Evolutionary conservation across 176 grass and related monocot species (phyloP), one percentile per base, ranked within the genome.

Genomic region (Neostapfia colusana): DNA sequence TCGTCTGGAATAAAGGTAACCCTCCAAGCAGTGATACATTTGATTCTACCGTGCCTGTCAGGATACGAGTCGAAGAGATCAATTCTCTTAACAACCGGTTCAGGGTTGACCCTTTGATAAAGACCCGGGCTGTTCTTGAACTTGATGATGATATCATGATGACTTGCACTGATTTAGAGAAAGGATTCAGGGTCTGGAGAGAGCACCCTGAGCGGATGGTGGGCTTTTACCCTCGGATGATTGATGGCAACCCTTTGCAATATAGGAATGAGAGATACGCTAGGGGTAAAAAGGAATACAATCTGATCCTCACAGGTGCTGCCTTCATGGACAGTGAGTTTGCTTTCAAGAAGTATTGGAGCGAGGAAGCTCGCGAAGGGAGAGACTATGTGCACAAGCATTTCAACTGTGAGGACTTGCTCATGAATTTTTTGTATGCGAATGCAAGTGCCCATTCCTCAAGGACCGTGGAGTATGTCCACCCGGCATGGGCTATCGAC

Each of bases 131-230:
- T 28, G 91, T 95, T 80, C 71, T 99, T 76, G 95, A 99, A 67
- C 80, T 99, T 62, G 95, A 99, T 42, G 95, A 99, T 77, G 95
- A 99, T 59, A 99, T 99, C 79, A 88, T 99, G 95, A 99, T 99
- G 95, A 90, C 95, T 14, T 99, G 95, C 79, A 92, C 87, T 79
- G 95, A 99, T 50, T 42, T 99, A 4, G 95, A 99, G 79, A 99
- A 99, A 82, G 95, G 95, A 18, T 99, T 99, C 56, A 90, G 31
- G 77, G 95, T 90, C 44, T 99, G 95, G 95, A 90, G 95, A 39
- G 95, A 99, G 60, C 88, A 99, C 82, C 95, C 95, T 23, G 84
- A 95, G 63, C 75, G 80, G 27, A 88, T 99, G 54, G 95, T 95
- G 10, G 95, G 95, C 4, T 99, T 99, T 41, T 99, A 99, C 71